These are phyloP conservation scores for Globisporangium nodosum DNA, from an alignment of 352 stramenopile species.

Conservation along the genomic window DNA sequence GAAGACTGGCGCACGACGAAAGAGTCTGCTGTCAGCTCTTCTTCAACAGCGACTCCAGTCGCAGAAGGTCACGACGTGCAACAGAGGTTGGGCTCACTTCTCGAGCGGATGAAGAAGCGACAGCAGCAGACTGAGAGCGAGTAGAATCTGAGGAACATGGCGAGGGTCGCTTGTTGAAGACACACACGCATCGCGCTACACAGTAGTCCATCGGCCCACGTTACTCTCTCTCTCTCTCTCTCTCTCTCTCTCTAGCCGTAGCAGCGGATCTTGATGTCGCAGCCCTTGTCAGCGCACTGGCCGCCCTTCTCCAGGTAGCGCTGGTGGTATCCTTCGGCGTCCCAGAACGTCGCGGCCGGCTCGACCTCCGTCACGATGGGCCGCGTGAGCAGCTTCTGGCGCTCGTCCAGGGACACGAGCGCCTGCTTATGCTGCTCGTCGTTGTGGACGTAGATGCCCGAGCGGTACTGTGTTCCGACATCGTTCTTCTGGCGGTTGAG, in stretches of 20 bases:
- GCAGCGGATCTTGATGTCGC: slow-evolving; percentile 89
- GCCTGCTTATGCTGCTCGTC: slow-evolving; percentile 82
- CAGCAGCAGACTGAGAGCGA: slow-evolving; percentile 12
- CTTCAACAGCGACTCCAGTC: slow-evolving; percentile 11
- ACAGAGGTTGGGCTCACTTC: slow-evolving; percentile 24
- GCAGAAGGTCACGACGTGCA: slow-evolving; percentile 19
- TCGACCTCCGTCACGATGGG: slow-evolving; percentile 92
- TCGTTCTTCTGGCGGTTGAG: slow-evolving; percentile 86
- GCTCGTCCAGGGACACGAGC: slow-evolving; percentile 53
- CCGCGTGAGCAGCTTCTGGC: slow-evolving; percentile 62
- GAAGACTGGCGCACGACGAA: background rate
- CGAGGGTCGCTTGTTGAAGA: slow-evolving; percentile 10
- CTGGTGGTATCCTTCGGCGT: slow-evolving; percentile 95
- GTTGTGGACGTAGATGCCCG: slow-evolving; percentile 93
- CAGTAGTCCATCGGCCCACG: background rate
- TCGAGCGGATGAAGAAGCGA: slow-evolving; percentile 31
- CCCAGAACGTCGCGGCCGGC: slow-evolving; percentile 83
- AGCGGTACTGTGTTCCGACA: slow-evolving; percentile 94
- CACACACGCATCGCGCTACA: background rate
- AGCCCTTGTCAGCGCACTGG: slow-evolving; percentile 90
- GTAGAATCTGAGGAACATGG: background rate
- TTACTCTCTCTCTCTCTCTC: background rate
- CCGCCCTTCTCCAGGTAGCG: slow-evolving; percentile 96
- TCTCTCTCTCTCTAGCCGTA: slow-evolving; percentile 49
- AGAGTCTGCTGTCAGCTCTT: slow-evolving; percentile 7